Percentiles rank a stretch among this genome's conserved stretches.
Evolutionary conservation across 2,329 filamentous ascomycete species (phyloP).

Genomic region (Hypoxylon sp.): DNA sequence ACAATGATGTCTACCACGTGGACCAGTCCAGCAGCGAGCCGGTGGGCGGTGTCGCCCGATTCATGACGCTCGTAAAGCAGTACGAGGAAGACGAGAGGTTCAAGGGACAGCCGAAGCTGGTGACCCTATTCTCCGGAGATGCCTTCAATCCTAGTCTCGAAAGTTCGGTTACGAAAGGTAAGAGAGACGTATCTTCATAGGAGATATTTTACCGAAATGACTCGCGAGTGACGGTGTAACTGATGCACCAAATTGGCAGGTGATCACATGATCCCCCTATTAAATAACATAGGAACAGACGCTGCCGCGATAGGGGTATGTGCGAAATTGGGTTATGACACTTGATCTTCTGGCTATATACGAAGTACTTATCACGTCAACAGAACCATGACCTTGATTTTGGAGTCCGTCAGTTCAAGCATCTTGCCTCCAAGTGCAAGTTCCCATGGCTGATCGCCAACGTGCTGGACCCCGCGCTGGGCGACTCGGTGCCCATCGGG

Average conservation of each 20-base stretch:
- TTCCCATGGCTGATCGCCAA: slow-evolving; percentile 94
- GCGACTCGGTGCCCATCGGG: slow-evolving; percentile 76
- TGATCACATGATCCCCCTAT: slow-evolving; percentile 84
- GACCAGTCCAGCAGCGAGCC: slow-evolving; percentile 79
- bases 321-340: slow-evolving; percentile 33
- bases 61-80: slow-evolving; percentile 79
- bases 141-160: slow-evolving; percentile 92
- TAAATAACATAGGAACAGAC: slow-evolving; percentile 80
- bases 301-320: slow-evolving; percentile 83
- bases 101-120: slow-evolving; percentile 66
- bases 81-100: slow-evolving; percentile 72
- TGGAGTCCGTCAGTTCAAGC: slow-evolving; percentile 79
- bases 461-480: slow-evolving; percentile 82
- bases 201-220: neutral
- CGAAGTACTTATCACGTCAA: slow-evolving; percentile 12
- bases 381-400: slow-evolving; percentile 95
- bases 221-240: neutral
- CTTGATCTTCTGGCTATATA: slow-evolving; percentile 18
- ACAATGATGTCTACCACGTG: slow-evolving; percentile 94
- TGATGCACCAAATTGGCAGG: slow-evolving; percentile 51
- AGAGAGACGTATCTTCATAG: slow-evolving; percentile 32
- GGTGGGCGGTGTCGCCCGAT: slow-evolving; percentile 80
- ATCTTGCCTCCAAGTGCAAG: slow-evolving; percentile 75
- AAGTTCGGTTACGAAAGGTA: slow-evolving; percentile 86
- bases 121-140: slow-evolving; percentile 91